A percentile compares a stretch with the other conserved stretches of the same genome.
Conservation (phyloP, 768 basidiomycete genomes). For the Megacollybia marginata region DNA sequence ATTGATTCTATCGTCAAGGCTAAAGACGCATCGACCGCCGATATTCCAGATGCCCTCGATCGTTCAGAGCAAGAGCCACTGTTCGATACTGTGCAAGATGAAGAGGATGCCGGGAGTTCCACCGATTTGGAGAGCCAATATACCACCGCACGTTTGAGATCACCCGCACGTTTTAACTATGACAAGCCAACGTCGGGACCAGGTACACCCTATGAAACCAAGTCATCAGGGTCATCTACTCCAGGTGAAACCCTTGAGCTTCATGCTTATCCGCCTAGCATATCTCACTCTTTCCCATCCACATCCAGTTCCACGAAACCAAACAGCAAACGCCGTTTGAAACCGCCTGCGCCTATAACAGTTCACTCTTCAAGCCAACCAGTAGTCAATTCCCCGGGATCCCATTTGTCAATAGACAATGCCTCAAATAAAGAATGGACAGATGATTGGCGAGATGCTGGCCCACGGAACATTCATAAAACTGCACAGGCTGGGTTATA, state of each 20-base stretch:
- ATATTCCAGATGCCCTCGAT: constrained; percentile 28
- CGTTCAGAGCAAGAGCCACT: constrained; percentile 53
- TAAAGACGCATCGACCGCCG: constrained; percentile 24
- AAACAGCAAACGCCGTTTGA: constrained; percentile 29
- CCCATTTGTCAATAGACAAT: too few relatives aligned
- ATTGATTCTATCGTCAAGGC: constrained; percentile 92
- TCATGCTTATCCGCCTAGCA: constrained; percentile 61
- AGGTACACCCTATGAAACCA: constrained; percentile 28
- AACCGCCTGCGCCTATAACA: constrained; percentile 34
- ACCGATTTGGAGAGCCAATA: constrained; percentile 41
- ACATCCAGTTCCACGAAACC: constrained; percentile 24
- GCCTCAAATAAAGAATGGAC: too few relatives aligned
- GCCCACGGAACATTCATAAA: too few relatives aligned
- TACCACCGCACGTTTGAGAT: constrained; percentile 12
- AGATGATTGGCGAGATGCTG: too few relatives aligned
- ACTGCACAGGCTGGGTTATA: too few relatives aligned
- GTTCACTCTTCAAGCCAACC: constrained; percentile 23
- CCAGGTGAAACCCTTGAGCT: constrained; percentile 22
- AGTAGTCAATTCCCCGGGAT: constrained; percentile 19
- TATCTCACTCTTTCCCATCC: constrained; percentile 33
- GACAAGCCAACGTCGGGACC: constrained; percentile 20
- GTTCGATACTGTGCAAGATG: constrained; percentile 42
- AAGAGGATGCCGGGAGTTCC: constrained; percentile 42
- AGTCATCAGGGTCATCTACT: constrained; percentile 30
- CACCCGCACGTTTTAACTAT: constrained; percentile 15